These are phyloP conservation scores for Neoarthrinium moseri DNA, from an alignment of 2,329 filamentous ascomycete genomes.

Conservation along the genomic window DNA sequence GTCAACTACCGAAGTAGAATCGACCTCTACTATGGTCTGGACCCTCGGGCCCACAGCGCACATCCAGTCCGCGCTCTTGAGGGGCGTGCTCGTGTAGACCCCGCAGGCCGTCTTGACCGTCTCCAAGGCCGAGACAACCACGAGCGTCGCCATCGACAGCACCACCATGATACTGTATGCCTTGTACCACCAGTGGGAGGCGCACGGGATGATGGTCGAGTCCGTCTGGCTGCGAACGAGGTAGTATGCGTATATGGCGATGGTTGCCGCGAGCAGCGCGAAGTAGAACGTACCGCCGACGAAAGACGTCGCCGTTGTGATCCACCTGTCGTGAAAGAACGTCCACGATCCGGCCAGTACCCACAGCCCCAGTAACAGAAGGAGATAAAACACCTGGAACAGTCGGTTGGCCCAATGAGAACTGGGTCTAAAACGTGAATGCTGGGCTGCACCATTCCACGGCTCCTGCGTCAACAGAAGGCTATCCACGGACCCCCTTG, in stretches of 20 bases:
- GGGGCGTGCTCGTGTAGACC: constrained; percentile 15
- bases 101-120: constrained; percentile 20
- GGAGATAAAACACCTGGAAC: constrained; percentile 12
- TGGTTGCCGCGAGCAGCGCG: constrained; percentile 13
- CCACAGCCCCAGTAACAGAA: constrained; percentile 8
- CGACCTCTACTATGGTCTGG: too few species aligned
- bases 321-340: background rate
- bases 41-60: too few species aligned
- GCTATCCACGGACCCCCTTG: too few species aligned
- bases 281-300: constrained; percentile 15
- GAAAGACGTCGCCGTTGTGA: constrained; percentile 9
- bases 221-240: constrained; percentile 13
- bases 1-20: too few species aligned
- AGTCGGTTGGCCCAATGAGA: constrained; percentile 12
- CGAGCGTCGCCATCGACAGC: constrained; percentile 1
- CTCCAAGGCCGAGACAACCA: constrained; percentile 18
- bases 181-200: constrained; percentile 21
- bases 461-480: too few species aligned
- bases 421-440: too few species aligned
- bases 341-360: background rate
- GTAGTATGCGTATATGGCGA: constrained; percentile 15
- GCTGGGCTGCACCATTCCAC: too few species aligned
- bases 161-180: constrained; percentile 18
- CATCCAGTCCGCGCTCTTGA: background rate
- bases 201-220: constrained; percentile 24